Conservation (phyloP, 2,329 filamentous ascomycete genomes). For the Hirsutella minnesotensis region DNA sequence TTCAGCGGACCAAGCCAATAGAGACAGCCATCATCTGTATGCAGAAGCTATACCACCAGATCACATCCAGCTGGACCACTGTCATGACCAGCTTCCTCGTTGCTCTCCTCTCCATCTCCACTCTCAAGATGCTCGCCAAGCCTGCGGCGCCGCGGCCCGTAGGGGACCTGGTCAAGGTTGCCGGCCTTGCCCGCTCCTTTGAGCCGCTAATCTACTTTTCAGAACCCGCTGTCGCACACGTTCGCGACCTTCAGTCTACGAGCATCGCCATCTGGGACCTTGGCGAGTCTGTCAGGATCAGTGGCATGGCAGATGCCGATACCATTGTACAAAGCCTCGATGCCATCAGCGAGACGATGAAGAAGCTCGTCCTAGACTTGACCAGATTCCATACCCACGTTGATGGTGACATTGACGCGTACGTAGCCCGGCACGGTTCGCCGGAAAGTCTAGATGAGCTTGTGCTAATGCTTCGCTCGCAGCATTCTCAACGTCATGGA, state of each 20-base stretch:
- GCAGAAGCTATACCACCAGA: constrained; percentile 42
- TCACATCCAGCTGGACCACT: constrained; percentile 60
- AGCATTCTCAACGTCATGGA: constrained; percentile 92
- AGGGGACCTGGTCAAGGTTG: constrained; percentile 76
- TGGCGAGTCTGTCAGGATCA: constrained; percentile 75
- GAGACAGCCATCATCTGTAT: constrained; percentile 58
- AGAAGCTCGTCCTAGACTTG: constrained; percentile 72
- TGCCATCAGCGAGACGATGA: constrained; percentile 73
- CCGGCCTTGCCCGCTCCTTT: constrained; percentile 78
- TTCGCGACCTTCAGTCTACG: constrained; percentile 80
- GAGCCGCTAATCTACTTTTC: constrained; percentile 93
- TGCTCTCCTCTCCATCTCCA: constrained; percentile 50
- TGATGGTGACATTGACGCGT: constrained; percentile 82
- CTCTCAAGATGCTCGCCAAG: constrained; percentile 55
- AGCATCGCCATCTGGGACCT: constrained; percentile 92
- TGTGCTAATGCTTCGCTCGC: too few relatives aligned
- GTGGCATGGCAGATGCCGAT: constrained; percentile 82
- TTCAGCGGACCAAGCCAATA: constrained; percentile 76
- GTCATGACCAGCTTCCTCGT: constrained; percentile 50
- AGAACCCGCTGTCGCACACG: constrained; percentile 75
- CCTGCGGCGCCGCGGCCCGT: constrained; percentile 41
- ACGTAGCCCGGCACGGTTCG: too few relatives aligned
- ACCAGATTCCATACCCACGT: constrained; percentile 90
- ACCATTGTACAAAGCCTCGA: constrained; percentile 81
- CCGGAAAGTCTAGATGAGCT: too few relatives aligned